These are phyloP conservation scores for Tetrahymena malaccensis DNA, from an alignment of 73 alveolate genomes.

Conservation along the genomic window DNA sequence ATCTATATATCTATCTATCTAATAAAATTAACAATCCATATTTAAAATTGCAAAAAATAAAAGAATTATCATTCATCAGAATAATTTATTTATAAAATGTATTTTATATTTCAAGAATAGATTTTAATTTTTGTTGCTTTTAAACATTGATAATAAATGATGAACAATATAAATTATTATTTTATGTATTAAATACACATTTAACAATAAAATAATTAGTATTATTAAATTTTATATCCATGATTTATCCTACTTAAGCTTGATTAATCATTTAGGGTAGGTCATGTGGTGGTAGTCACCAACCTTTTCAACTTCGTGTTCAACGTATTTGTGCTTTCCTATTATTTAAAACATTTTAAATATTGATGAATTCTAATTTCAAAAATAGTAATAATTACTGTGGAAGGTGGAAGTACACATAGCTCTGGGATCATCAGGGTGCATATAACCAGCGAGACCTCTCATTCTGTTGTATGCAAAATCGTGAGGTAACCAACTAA, in stretches of 20 bases:
- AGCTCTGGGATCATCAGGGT: slow-evolving; percentile 46
- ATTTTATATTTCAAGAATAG: neutral
- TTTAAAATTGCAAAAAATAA: no score
- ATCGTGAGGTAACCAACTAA: slow-evolving; percentile 40
- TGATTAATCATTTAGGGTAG: neutral
- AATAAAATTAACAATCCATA: no score
- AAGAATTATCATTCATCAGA: no score
- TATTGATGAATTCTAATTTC: neutral
- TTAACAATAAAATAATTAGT: neutral
- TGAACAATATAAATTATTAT: neutral
- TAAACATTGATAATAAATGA: neutral
- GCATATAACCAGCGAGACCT: slow-evolving; percentile 34
- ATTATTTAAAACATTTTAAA: neutral
- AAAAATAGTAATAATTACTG: neutral
- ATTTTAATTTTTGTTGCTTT: neutral
- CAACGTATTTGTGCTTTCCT: slow-evolving; percentile 34
- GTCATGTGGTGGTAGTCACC: slow-evolving; percentile 44
- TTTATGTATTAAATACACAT: neutral
- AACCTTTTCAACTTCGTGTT: slow-evolving; percentile 31
- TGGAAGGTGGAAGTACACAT: slow-evolving; percentile 32
- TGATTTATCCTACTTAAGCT: neutral
- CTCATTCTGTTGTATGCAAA: slow-evolving; percentile 34
- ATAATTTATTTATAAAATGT: no score
- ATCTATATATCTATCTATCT: no score
- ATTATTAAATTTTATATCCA: no score